These are phyloP conservation scores for Trichosporon sp. DNA, from an alignment of 1,284 basidiomycete genomes.

Conservation along the genomic window DNA sequence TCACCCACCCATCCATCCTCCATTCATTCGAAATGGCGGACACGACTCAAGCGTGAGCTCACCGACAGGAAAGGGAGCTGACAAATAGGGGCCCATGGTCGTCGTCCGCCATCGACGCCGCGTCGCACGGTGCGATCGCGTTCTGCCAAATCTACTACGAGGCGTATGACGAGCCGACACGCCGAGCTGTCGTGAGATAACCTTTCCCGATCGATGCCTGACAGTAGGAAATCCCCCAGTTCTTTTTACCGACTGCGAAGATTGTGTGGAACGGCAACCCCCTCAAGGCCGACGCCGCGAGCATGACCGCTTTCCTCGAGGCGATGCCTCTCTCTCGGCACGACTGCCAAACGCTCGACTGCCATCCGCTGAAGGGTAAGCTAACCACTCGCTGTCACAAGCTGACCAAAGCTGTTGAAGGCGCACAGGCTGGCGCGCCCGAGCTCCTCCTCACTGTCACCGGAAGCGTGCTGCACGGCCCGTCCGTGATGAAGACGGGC, in stretches of 20 bases:
- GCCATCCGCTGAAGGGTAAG: conserved; percentile 45
- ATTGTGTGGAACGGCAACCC: conserved; percentile 54
- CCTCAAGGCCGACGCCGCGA: conserved; percentile 33
- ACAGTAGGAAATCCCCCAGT: conserved; percentile 45
- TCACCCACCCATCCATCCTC: conserved; percentile 20
- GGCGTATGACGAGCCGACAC: conserved; percentile 51
- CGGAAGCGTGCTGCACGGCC: conserved; percentile 51
- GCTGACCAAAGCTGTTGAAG: conserved; percentile 29
- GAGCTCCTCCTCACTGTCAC: conserved; percentile 51
- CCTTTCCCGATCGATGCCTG: background rate
- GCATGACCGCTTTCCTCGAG: conserved; percentile 44
- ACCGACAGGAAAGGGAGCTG: background rate
- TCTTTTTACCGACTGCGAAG: conserved; percentile 48
- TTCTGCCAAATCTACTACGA: conserved; percentile 55
- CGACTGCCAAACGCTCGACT: conserved; percentile 52
- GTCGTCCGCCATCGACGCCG: conserved; percentile 47
- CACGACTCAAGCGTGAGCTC: conserved; percentile 4
- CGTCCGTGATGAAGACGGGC: conserved; percentile 38
- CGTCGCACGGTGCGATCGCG: conserved; percentile 52
- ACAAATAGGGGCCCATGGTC: conserved; percentile 39
- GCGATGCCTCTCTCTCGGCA: conserved; percentile 47
- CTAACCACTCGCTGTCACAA: background rate
- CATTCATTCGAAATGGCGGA: conserved; percentile 23
- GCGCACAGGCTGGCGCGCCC: conserved; percentile 37
- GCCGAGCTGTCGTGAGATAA: conserved; percentile 41